These are phyloP conservation scores for Isoetes engelmannii DNA, from an alignment of 83 land plant species.

Conservation along the genomic window DNA sequence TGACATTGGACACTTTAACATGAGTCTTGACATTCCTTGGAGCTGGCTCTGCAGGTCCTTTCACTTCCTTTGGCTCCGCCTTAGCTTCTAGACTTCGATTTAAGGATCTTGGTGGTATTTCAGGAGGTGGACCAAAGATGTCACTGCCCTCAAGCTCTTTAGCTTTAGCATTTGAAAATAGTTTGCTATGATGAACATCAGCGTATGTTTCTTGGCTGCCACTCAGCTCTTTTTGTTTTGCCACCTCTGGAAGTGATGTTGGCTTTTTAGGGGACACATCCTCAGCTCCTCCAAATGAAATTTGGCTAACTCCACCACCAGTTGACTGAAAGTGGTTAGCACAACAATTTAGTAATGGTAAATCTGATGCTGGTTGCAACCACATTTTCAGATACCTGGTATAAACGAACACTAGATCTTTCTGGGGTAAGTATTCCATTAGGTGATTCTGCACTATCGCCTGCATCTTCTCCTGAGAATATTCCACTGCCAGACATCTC, in stretches of 20 bases:
- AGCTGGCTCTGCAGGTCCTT: slow-evolving; percentile 4
- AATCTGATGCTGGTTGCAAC: not conserved
- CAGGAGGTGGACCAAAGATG: slow-evolving; percentile 61
- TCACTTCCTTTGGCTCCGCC: slow-evolving; percentile 15
- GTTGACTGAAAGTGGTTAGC: not conserved
- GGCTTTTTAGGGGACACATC: slow-evolving; percentile 8
- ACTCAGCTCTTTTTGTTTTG: slow-evolving; percentile 30
- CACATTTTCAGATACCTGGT: not conserved
- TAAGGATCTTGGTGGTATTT: slow-evolving; percentile 35
- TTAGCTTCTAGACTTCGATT: slow-evolving; percentile 28
- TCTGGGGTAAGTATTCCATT: not conserved
- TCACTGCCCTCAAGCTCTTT: slow-evolving; percentile 67
- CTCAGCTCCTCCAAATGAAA: slow-evolving; percentile 4
- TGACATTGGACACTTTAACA: slow-evolving; percentile 18
- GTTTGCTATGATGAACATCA: slow-evolving; percentile 36
- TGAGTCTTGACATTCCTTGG: slow-evolving; percentile 7
- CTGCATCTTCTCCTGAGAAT: slow-evolving; percentile 33
- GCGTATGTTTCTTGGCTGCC: slow-evolving; percentile 5
- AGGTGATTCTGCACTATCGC: slow-evolving; percentile 24
- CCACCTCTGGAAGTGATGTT: slow-evolving; percentile 16
- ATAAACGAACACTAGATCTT: not conserved
- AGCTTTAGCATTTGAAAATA: slow-evolving; percentile 50
- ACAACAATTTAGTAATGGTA: not conserved
- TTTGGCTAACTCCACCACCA: slow-evolving; percentile 13
- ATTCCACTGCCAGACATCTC: slow-evolving; percentile 81